Evolutionary conservation across 305 asterid species (phyloP).

Genomic region (Petunia hybrid): DNA sequence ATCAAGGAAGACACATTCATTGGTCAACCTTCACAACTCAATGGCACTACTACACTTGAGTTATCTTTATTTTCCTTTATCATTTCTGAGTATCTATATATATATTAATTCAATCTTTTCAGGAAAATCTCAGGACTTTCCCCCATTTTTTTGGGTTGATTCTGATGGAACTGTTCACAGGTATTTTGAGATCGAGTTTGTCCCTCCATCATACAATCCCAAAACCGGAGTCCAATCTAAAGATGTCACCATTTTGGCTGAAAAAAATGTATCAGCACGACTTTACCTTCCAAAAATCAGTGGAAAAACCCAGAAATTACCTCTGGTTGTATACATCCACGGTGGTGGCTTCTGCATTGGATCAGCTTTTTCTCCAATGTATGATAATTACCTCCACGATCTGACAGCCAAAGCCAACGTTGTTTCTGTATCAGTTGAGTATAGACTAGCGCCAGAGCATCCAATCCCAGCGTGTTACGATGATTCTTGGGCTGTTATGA

Average conservation of each 20-base stretch:
- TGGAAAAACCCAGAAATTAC: conserved; percentile 41
- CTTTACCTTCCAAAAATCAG: conserved; percentile 57
- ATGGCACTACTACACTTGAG: not conserved
- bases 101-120: not conserved
- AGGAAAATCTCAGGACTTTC: conserved; percentile 47
- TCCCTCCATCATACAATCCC: conserved; percentile 61
- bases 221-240: conserved; percentile 54
- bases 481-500: conserved; percentile 57
- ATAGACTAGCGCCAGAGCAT: conserved; percentile 82
- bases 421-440: conserved; percentile 62
- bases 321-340: conserved; percentile 73
- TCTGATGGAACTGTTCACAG: conserved; percentile 57
- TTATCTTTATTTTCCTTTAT: conserved; percentile 2
- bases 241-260: conserved; percentile 58
- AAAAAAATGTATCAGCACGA: conserved; percentile 50
- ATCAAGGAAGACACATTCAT: not conserved
- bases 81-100: not conserved
- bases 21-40: not conserved
- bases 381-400: conserved; percentile 48
- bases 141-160: conserved; percentile 54
- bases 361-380: conserved; percentile 65
- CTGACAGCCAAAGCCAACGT: conserved; percentile 54
- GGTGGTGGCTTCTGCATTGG: conserved; percentile 69
- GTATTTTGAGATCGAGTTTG: conserved; percentile 27
- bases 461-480: conserved; percentile 73